Evolutionary conservation across 352 stramenopile species (phyloP).

Genomic region (Bremia lactucae): DNA sequence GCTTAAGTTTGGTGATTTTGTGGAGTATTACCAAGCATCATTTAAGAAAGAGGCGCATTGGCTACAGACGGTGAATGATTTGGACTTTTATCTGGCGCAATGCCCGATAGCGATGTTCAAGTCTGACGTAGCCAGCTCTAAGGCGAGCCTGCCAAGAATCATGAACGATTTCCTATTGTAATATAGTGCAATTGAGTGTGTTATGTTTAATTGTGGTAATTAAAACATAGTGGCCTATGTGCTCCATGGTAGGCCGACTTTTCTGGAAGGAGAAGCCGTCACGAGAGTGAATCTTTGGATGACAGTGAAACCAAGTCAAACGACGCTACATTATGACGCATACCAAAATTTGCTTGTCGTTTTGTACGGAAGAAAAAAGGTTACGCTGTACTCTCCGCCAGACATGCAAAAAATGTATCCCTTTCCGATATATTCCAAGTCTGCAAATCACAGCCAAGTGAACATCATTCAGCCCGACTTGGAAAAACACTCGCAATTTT

Average conservation of each 20-base stretch:
- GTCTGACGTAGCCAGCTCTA: constrained; percentile 32
- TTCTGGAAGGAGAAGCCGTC: constrained; percentile 28
- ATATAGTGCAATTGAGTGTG: constrained; percentile 1
- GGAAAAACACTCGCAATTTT: constrained; percentile 22
- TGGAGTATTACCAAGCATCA: constrained; percentile 53
- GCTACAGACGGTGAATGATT: constrained; percentile 52
- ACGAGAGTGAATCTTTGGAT: constrained; percentile 84
- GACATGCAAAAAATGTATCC: constrained; percentile 43
- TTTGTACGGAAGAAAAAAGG: constrained; percentile 51
- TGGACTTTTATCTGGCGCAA: constrained; percentile 79
- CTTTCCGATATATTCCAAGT: constrained; percentile 57
- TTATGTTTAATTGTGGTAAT: not conserved
- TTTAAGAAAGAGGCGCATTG: constrained; percentile 39
- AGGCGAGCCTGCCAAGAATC: constrained; percentile 32
- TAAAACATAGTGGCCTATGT: not conserved
- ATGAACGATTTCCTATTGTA: constrained; percentile 58
- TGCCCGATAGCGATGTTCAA: constrained; percentile 56
- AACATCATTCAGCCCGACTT: constrained; percentile 33
- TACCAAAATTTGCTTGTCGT: constrained; percentile 75
- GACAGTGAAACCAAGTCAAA: constrained; percentile 39
- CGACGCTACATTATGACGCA: constrained; percentile 73
- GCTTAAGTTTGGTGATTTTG: constrained; percentile 75
- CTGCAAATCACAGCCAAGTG: constrained; percentile 67
- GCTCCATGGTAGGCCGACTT: constrained; percentile 23
- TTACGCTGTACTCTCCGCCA: constrained; percentile 60